Conservation (phyloP, 192 early-diverging fungal species). For the Spizellomyces punctatus region DNA sequence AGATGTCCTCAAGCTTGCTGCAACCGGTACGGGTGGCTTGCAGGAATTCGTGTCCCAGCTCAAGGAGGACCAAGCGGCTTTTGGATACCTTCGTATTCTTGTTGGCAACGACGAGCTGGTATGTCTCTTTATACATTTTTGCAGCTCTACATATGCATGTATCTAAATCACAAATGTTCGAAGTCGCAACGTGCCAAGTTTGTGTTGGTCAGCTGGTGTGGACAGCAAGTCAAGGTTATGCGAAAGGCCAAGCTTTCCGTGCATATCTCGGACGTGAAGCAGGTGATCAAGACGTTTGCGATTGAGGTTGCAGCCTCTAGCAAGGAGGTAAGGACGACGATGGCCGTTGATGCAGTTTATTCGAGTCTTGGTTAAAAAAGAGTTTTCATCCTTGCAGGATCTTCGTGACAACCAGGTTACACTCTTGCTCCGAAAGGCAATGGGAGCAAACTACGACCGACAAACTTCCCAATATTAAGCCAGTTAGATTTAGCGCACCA, state of each 20-base stretch:
- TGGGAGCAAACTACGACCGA: slow-evolving; percentile 50
- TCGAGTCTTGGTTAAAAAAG: background rate
- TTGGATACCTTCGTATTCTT: slow-evolving; percentile 73
- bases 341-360: background rate
- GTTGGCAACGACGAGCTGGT: slow-evolving; percentile 63
- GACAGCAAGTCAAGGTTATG: slow-evolving; percentile 71
- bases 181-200: slow-evolving; percentile 48
- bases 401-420: slow-evolving; percentile 64
- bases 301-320: slow-evolving; percentile 71
- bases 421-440: slow-evolving; percentile 66
- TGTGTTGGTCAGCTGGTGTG: slow-evolving; percentile 61
- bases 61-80: slow-evolving; percentile 68
- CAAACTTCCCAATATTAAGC: slow-evolving; percentile 17
- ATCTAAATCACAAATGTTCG: background rate
- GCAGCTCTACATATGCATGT: background rate
- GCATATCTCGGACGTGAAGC: slow-evolving; percentile 80
- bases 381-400: slow-evolving; percentile 39
- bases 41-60: slow-evolving; percentile 62
- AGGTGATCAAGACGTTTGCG: slow-evolving; percentile 65
- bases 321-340: slow-evolving; percentile 33
- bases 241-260: slow-evolving; percentile 76
- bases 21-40: slow-evolving; percentile 61
- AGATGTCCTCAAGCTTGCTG: slow-evolving; percentile 47
- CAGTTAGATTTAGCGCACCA: too few relatives aligned
- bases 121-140: background rate